Evolutionary conservation across 192 early-diverging fungal genomes (phyloP).

Genomic region (Geranomyces variabilis): DNA sequence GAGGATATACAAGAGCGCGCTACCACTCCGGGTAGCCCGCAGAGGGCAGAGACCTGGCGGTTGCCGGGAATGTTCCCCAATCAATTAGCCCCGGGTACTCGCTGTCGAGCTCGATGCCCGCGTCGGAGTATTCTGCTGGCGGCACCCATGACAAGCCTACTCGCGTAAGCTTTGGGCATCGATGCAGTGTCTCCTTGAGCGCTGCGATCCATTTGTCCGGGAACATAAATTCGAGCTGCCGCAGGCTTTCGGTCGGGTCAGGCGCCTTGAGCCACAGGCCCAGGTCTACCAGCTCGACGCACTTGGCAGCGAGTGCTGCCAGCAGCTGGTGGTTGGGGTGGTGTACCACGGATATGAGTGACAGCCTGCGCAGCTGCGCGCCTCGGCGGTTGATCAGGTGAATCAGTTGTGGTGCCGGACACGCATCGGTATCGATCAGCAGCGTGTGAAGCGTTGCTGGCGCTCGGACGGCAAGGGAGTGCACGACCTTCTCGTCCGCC

Average conservation of each 20-base stretch:
- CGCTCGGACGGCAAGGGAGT: not conserved
- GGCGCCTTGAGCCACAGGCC: constrained; percentile 25
- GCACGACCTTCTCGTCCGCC: constrained; percentile 2
- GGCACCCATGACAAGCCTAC: not conserved
- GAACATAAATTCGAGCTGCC: not conserved
- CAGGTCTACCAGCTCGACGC: constrained; percentile 6
- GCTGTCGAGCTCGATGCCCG: not conserved
- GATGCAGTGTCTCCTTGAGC: not conserved
- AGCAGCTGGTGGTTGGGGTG: constrained; percentile 5
- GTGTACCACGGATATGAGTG: constrained; percentile 12
- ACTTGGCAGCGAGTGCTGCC: not conserved
- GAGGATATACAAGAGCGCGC: no score
- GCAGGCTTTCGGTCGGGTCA: not conserved
- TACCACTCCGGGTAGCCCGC: constrained; percentile 1
- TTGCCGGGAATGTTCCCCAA: not conserved
- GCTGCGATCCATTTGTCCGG: constrained; percentile 7
- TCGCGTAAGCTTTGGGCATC: not conserved
- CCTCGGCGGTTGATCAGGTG: constrained; percentile 13
- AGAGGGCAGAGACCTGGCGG: not conserved
- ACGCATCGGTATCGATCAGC: constrained; percentile 24
- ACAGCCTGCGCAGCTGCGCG: not conserved
- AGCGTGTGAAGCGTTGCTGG: not conserved
- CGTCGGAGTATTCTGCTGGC: not conserved
- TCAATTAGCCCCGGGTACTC: not conserved
- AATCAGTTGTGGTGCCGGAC: constrained; percentile 10